phyloP scores from a whole-genome alignment of 73 alveolate genomes.

The Stentor coeruleus region DNA sequence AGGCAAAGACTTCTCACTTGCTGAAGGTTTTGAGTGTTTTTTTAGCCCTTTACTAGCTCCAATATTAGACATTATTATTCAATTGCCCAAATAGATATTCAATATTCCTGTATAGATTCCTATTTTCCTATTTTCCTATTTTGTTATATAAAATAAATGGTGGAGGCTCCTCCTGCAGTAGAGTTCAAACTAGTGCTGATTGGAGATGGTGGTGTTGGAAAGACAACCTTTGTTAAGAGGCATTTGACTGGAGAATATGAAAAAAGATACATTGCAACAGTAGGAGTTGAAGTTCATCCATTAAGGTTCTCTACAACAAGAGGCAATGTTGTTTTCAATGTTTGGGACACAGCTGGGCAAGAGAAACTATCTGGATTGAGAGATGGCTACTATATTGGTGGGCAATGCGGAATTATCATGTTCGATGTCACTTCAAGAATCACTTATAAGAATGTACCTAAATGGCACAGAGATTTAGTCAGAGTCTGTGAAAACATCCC shows the following conservation, averaged over 20 bases:
- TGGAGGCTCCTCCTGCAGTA: slow-evolving; percentile 48
- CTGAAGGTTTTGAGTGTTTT: too few relatives aligned
- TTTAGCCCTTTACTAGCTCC: too few relatives aligned
- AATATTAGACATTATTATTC: too few relatives aligned
- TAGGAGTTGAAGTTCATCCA: slow-evolving; percentile 94
- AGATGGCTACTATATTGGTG: slow-evolving; percentile 50
- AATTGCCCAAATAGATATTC: too few relatives aligned
- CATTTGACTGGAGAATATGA: slow-evolving; percentile 87
- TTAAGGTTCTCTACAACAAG: slow-evolving; percentile 81
- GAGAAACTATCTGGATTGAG: slow-evolving; percentile 62
- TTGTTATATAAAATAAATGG: too few relatives aligned
- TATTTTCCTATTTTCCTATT: too few relatives aligned
- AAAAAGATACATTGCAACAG: slow-evolving; percentile 87
- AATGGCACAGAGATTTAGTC: slow-evolving; percentile 94
- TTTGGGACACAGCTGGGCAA: slow-evolving; percentile 69
- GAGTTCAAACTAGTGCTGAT: slow-evolving; percentile 83
- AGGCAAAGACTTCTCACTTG: too few relatives aligned
- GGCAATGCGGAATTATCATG: slow-evolving; percentile 97
- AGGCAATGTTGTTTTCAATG: slow-evolving; percentile 40
- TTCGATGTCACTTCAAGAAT: slow-evolving; percentile 96
- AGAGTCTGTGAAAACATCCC: slow-evolving; percentile 88
- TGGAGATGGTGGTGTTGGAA: slow-evolving; percentile 96
- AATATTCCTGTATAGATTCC: too few relatives aligned
- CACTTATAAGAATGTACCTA: slow-evolving; percentile 94
- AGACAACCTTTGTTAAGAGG: slow-evolving; percentile 85